phyloP scores from a whole-genome alignment of 75 land plant genomes.

The Larix kaempferi region DNA sequence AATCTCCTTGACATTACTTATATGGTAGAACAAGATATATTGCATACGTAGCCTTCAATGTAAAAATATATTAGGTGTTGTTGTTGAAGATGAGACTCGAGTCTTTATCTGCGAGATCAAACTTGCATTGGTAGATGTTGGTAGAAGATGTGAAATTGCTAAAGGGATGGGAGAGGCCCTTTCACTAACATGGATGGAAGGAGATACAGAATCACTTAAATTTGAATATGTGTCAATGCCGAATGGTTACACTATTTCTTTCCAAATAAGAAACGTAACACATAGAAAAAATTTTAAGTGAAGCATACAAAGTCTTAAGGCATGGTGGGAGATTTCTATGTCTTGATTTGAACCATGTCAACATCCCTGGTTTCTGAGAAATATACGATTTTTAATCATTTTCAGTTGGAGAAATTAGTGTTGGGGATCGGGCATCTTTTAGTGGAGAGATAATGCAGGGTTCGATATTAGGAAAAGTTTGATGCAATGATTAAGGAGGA shows the following conservation, averaged over 20 bases:
- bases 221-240: slow-evolving; percentile 73
- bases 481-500: slow-evolving; percentile 83
- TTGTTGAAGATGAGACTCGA: too few species aligned
- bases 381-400: slow-evolving; percentile 84
- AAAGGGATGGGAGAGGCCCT: slow-evolving; percentile 67
- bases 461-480: slow-evolving; percentile 76
- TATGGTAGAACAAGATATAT: too few species aligned
- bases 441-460: slow-evolving; percentile 80
- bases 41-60: too few species aligned
- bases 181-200: slow-evolving; percentile 82
- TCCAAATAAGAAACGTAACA: slow-evolving; percentile 97
- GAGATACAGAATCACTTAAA: slow-evolving; percentile 89
- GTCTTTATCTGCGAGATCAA: too few species aligned
- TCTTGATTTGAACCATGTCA: slow-evolving; percentile 94
- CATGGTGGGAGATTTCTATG: slow-evolving; percentile 91
- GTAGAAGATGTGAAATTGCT: slow-evolving; percentile 67
- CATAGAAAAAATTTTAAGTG: slow-evolving; percentile 85
- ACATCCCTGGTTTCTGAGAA: slow-evolving; percentile 61
- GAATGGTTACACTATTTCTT: slow-evolving; percentile 96
- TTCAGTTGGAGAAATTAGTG: slow-evolving; percentile 74
- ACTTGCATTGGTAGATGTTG: slow-evolving; percentile 70
- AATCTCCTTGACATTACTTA: too few species aligned
- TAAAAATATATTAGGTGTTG: too few species aligned
- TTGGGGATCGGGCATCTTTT: slow-evolving; percentile 85
- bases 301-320: slow-evolving; percentile 83